phyloP scores from a whole-genome alignment of 106 monocot genomes.

The Xerophyta viscosa region DNA sequence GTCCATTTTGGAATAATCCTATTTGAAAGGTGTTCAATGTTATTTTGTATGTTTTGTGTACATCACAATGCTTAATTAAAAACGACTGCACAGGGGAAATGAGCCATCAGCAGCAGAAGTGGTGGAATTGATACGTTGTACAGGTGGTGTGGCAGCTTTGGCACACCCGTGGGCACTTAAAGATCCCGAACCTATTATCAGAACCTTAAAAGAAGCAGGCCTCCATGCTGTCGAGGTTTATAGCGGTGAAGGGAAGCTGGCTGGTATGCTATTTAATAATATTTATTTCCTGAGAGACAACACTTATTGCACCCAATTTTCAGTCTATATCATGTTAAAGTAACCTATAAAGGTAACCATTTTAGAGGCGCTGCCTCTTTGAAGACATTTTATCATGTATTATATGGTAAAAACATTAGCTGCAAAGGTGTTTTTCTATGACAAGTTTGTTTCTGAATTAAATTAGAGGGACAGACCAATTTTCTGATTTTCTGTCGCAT shows the following conservation, averaged over 20 bases:
- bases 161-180: constrained; percentile 96
- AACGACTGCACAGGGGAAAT: constrained; percentile 39
- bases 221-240: constrained; percentile 91
- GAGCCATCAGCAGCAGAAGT: constrained; percentile 73
- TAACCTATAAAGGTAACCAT: too few species aligned
- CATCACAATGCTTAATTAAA: not conserved
- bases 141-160: constrained; percentile 75
- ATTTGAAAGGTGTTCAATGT: too few species aligned
- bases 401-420: too few species aligned
- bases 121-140: constrained; percentile 60
- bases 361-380: too few species aligned
- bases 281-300: too few species aligned
- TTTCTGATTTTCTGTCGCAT: too few species aligned
- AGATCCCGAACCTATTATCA: constrained; percentile 58
- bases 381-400: too few species aligned
- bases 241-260: constrained; percentile 74
- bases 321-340: too few species aligned
- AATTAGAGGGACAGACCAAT: too few species aligned
- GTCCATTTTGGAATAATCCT: not conserved
- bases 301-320: too few species aligned
- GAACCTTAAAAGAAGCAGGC: constrained; percentile 57
- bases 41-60: not conserved
- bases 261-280: constrained; percentile 33
- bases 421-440: too few species aligned
- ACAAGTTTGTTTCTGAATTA: too few species aligned